These are phyloP conservation scores for Sclerotinia trifoliorum DNA, from an alignment of 2,329 filamentous ascomycete species.

Conservation along the genomic window DNA sequence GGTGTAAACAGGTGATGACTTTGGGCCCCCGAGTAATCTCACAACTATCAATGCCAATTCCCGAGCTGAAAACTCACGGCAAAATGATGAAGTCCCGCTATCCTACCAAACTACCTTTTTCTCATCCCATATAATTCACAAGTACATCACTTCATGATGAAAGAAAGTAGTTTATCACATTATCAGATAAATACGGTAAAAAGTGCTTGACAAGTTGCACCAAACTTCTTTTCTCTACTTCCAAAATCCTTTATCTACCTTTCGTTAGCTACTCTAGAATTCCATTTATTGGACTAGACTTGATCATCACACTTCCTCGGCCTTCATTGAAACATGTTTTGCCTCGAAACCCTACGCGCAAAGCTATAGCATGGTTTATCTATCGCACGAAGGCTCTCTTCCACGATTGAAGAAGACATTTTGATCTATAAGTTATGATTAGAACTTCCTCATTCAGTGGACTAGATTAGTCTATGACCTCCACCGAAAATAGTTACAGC, in stretches of 20 bases:
- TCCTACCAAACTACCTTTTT: constrained; percentile 43
- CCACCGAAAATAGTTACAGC: too few relatives aligned
- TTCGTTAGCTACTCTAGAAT: constrained; percentile 21
- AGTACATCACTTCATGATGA: too few relatives aligned
- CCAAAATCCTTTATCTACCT: background rate
- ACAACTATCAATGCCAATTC: constrained; percentile 44
- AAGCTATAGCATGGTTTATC: constrained; percentile 51
- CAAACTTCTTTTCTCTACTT: constrained; percentile 41
- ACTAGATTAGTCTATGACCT: too few relatives aligned
- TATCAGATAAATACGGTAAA: constrained; percentile 24
- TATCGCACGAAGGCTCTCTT: constrained; percentile 53
- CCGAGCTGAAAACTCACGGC: constrained; percentile 47
- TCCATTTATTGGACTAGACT: background rate
- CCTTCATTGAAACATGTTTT: constrained; percentile 30
- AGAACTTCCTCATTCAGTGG: too few relatives aligned
- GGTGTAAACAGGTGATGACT: background rate
- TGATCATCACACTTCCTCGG: constrained; percentile 26
- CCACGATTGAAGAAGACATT: constrained; percentile 50
- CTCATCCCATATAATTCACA: too few relatives aligned
- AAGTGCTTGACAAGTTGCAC: constrained; percentile 48
- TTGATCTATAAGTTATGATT: constrained; percentile 38
- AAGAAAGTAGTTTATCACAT: too few relatives aligned
- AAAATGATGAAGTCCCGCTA: constrained; percentile 43
- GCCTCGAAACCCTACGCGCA: constrained; percentile 52
- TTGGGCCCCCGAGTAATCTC: too few relatives aligned